Percentiles rank a stretch among this genome's conserved stretches.
phyloP scores from a whole-genome alignment of 257 asterid genomes.

The Plantago ovata region DNA sequence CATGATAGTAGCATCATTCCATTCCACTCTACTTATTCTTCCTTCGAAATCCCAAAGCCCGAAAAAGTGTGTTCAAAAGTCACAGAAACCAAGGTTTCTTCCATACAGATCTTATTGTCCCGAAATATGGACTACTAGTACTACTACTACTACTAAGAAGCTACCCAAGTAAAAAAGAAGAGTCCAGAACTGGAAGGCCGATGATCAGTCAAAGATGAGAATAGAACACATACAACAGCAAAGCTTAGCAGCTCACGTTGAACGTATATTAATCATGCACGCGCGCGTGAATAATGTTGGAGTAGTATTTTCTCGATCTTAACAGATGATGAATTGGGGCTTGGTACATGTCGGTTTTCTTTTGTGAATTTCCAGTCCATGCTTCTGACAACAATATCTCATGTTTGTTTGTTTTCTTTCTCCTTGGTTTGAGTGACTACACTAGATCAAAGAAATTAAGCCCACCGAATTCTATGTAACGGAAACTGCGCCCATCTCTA shows the following conservation, averaged over 20 bases:
- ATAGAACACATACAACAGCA: conserved; percentile 6
- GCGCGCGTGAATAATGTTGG: not conserved
- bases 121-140: conserved; percentile 26
- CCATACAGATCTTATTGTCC: conserved; percentile 15
- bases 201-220: conserved; percentile 30
- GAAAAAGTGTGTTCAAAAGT: conserved; percentile 33
- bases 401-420: not conserved
- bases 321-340: not conserved
- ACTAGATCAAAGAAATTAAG: no score
- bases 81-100: conserved; percentile 37
- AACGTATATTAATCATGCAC: conserved; percentile 6
- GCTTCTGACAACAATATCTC: not conserved
- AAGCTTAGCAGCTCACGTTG: not conserved
- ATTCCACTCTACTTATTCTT: conserved; percentile 24
- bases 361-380: conserved; percentile 2
- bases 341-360: not conserved
- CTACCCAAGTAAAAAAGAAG: conserved; percentile 36
- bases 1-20: conserved; percentile 12
- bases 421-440: no score
- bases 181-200: no score
- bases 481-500: no score
- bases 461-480: no score
- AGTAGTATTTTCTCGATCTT: not conserved
- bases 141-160: no score
- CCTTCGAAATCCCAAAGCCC: conserved; percentile 35